Percentiles rank a stretch among this genome's conserved stretches.
phyloP scores from a whole-genome alignment of 2,329 filamentous ascomycete genomes.

The Lasiodiplodia gonubiensis region DNA sequence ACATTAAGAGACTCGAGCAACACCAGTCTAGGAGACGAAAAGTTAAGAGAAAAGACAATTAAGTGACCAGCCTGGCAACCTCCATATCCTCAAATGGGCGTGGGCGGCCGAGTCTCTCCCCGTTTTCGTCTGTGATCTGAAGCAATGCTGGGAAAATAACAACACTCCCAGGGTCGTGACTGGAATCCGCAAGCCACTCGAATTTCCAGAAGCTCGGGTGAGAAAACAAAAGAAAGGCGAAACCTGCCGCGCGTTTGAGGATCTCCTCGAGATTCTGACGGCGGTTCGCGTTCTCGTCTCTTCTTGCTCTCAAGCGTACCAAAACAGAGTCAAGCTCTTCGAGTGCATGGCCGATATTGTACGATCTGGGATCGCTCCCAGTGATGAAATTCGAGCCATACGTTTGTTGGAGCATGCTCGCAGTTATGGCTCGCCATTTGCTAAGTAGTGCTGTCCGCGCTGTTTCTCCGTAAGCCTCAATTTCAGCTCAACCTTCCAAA shows the following conservation, averaged over 20 bases:
- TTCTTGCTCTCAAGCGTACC: constrained; percentile 31
- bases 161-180: constrained; percentile 35
- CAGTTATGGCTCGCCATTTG: constrained; percentile 42
- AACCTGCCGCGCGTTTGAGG: constrained; percentile 41
- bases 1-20: background rate
- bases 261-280: constrained; percentile 43
- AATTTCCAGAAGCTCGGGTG: constrained; percentile 43
- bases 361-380: constrained; percentile 36
- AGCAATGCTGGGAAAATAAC: constrained; percentile 41
- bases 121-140: constrained; percentile 41
- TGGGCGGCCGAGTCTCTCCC: constrained; percentile 37
- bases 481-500: fast-evolving
- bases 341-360: constrained; percentile 35
- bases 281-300: constrained; percentile 36
- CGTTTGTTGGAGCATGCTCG: constrained; percentile 37
- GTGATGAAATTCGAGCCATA: constrained; percentile 39
- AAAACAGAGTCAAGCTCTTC: constrained; percentile 38
- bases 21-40: too few relatives aligned
- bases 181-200: constrained; percentile 38
- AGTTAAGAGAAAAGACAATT: background rate
- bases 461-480: constrained; percentile 23
- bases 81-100: constrained; percentile 35
- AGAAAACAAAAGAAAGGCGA: constrained; percentile 45
- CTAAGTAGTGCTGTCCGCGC: constrained; percentile 34
- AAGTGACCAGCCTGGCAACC: background rate